These are phyloP conservation scores for Exophiala sp. DNA, from an alignment of 2,329 filamentous ascomycete species.

Conservation along the genomic window DNA sequence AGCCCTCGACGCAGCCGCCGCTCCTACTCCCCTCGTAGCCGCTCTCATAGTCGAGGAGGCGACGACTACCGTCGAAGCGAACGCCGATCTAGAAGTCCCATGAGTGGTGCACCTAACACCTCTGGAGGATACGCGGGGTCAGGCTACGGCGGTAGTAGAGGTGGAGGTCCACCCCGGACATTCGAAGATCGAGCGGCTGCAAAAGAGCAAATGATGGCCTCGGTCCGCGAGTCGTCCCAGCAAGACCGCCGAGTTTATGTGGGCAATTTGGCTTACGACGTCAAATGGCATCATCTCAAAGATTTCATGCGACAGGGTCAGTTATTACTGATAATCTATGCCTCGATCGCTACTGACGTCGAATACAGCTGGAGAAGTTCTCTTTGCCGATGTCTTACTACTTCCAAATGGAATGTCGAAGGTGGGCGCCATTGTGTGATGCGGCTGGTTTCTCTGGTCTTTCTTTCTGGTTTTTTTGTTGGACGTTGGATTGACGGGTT, in stretches of 20 bases:
- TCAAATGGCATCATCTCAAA: slow-evolving; percentile 99
- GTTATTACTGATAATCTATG: slow-evolving; percentile 15
- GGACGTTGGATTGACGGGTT: slow-evolving; percentile 99
- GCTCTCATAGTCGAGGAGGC: slow-evolving; percentile 64
- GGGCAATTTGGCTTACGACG: slow-evolving; percentile 97
- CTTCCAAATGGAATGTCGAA: slow-evolving; percentile 99
- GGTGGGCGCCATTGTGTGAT: slow-evolving; percentile 94
- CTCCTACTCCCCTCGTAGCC: slow-evolving; percentile 74
- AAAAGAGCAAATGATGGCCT: slow-evolving; percentile 95
- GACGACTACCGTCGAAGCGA: slow-evolving; percentile 72
- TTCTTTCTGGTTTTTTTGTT: slow-evolving; percentile 59
- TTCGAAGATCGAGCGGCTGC: slow-evolving; percentile 79
- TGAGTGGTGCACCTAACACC: slow-evolving; percentile 65
- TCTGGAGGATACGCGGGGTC: slow-evolving; percentile 68
- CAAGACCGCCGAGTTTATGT: slow-evolving; percentile 99
- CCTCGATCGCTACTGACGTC: slow-evolving; percentile 33
- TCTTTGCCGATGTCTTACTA: slow-evolving; percentile 98
- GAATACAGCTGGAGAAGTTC: slow-evolving; percentile 85
- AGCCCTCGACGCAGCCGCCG: slow-evolving; percentile 74
- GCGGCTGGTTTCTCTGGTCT: slow-evolving; percentile 75
- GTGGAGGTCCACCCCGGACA: slow-evolving; percentile 64
- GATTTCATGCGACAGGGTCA: slow-evolving; percentile 99
- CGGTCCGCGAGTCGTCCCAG: slow-evolving; percentile 88
- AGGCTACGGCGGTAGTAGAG: slow-evolving; percentile 49
- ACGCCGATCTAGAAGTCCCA: slow-evolving; percentile 79